Percentiles rank a stretch among this genome's conserved stretches.
These are phyloP conservation scores for Aspergillus latus DNA, from an alignment of 2,329 filamentous ascomycete species.

Conservation along the genomic window DNA sequence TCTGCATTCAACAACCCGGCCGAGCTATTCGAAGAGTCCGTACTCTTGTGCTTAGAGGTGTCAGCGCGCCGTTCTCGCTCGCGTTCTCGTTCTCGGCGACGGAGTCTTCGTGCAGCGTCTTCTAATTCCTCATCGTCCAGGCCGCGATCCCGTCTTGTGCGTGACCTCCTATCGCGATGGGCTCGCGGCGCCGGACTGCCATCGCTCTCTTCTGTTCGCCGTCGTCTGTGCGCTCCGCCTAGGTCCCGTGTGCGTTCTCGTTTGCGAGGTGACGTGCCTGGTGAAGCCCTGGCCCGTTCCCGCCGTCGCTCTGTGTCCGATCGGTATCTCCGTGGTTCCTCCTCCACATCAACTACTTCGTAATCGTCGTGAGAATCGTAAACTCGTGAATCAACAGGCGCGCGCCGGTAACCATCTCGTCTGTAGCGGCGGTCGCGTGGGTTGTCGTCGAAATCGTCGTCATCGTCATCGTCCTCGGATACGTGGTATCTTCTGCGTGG, in stretches of 20 bases:
- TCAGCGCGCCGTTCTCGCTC: slow-evolving; percentile 24
- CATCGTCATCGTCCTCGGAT: slow-evolving; percentile 25
- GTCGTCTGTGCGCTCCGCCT: slow-evolving; percentile 30
- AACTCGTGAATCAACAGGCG: slow-evolving; percentile 24
- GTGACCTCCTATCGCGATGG: slow-evolving; percentile 11
- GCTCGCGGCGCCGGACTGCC: slow-evolving; percentile 26
- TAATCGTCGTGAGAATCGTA: slow-evolving; percentile 23
- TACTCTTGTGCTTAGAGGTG: slow-evolving; percentile 41
- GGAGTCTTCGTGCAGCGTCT: slow-evolving; percentile 11
- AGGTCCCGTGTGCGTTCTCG: slow-evolving; percentile 35
- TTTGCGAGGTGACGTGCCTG: slow-evolving; percentile 37
- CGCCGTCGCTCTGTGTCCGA: slow-evolving; percentile 20
- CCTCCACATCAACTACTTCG: slow-evolving; percentile 6
- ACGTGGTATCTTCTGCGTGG: slow-evolving; percentile 22
- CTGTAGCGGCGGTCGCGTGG: slow-evolving; percentile 24
- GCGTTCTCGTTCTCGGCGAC: slow-evolving; percentile 20
- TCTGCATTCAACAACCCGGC: slow-evolving; percentile 50
- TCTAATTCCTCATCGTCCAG: slow-evolving; percentile 18
- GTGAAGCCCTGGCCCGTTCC: slow-evolving; percentile 37
- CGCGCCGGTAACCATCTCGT: slow-evolving; percentile 20
- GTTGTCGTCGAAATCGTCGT: slow-evolving; percentile 23
- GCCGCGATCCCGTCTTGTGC: slow-evolving; percentile 22
- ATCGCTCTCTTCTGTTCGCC: slow-evolving; percentile 29
- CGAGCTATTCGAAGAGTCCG: slow-evolving; percentile 44
- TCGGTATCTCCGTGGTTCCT: slow-evolving; percentile 9